phyloP scores from a whole-genome alignment of 2,329 filamentous ascomycete species.

The Peltaster fructicola region DNA sequence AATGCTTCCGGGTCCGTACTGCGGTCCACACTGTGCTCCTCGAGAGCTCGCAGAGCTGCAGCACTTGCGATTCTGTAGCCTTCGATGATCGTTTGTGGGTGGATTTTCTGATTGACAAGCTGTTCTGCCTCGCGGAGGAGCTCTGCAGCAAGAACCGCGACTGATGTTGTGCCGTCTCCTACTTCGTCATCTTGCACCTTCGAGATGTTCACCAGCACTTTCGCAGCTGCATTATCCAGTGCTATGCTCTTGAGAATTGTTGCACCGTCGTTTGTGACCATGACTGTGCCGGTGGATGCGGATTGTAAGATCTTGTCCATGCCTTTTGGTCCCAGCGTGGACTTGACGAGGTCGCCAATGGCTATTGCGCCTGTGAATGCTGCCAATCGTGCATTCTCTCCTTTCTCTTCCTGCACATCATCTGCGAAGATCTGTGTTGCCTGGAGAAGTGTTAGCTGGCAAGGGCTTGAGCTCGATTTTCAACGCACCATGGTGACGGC shows the following conservation, averaged over 20 bases:
- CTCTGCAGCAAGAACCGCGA: conserved; percentile 87
- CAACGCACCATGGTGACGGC: no score
- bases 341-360: conserved; percentile 93
- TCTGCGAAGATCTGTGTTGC: conserved; percentile 71
- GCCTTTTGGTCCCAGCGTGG: conserved; percentile 87
- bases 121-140: conserved; percentile 91
- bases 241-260: conserved; percentile 98
- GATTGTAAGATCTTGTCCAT: conserved; percentile 52
- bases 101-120: conserved; percentile 94
- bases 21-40: conserved; percentile 74
- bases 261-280: conserved; percentile 97
- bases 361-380: conserved; percentile 97
- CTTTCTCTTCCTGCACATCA: conserved; percentile 93
- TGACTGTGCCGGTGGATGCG: conserved; percentile 82
- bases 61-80: conserved; percentile 93
- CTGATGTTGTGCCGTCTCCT: conserved; percentile 95
- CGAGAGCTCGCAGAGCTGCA: conserved; percentile 69
- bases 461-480: no score
- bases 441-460: conserved; percentile 1
- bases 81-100: conserved; percentile 98
- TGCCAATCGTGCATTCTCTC: conserved; percentile 84
- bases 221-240: conserved; percentile 93
- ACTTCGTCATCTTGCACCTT: conserved; percentile 99
- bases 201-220: conserved; percentile 96
- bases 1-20: conserved; percentile 70